phyloP scores from a whole-genome alignment of 768 basidiomycete species.

The Boletus vermiculosoides region DNA sequence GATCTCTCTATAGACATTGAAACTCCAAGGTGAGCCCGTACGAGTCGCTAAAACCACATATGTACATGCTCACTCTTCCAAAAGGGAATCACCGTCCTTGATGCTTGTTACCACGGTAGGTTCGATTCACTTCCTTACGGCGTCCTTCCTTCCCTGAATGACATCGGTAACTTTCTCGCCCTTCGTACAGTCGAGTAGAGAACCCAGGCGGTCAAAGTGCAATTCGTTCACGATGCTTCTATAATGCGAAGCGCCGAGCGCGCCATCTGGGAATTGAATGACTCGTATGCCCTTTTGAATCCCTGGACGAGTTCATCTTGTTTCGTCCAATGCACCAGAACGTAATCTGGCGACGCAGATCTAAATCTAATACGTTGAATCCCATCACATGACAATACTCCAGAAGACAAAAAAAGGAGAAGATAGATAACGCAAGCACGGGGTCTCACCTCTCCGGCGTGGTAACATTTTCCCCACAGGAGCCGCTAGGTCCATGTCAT shows the following conservation, averaged over 20 bases:
- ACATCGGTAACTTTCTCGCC: slow-evolving; percentile 57
- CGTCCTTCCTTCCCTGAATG: slow-evolving; percentile 36
- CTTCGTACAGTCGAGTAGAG: slow-evolving; percentile 51
- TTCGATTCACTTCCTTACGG: slow-evolving; percentile 46
- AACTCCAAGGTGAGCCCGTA: not conserved
- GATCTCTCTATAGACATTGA: slow-evolving; percentile 50
- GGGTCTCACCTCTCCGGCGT: slow-evolving; percentile 58
- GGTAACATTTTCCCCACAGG: slow-evolving; percentile 63
- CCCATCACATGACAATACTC: not conserved
- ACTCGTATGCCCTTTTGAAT: slow-evolving; percentile 40
- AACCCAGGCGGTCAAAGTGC: slow-evolving; percentile 54
- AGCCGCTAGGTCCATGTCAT: slow-evolving; percentile 55
- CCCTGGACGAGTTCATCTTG: slow-evolving; percentile 49
- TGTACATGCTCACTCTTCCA: slow-evolving; percentile 49
- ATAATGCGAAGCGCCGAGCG: slow-evolving; percentile 43
- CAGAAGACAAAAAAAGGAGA: not conserved
- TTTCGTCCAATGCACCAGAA: slow-evolving; percentile 39
- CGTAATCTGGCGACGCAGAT: slow-evolving; percentile 47
- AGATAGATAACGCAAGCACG: not conserved
- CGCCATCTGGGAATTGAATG: slow-evolving; percentile 57
- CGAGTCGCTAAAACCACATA: not conserved
- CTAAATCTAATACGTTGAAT: slow-evolving; percentile 20
- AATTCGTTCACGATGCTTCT: slow-evolving; percentile 51
- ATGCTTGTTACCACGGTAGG: slow-evolving; percentile 62
- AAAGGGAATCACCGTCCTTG: slow-evolving; percentile 50